Conservation (phyloP, 768 basidiomycete species). For the Suillus hirtellus region DNA sequence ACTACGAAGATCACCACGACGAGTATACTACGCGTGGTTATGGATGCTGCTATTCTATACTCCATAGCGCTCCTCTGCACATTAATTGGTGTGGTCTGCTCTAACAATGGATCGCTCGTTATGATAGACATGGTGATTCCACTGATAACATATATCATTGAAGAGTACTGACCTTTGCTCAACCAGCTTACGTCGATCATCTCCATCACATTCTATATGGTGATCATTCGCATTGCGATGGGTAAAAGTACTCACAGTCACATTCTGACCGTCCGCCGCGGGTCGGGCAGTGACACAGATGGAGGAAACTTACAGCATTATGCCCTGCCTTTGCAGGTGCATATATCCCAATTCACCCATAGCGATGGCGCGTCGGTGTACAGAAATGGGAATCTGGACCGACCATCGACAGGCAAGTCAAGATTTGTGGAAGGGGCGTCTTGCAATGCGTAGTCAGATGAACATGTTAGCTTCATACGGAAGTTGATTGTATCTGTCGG, state of each 20-base stretch:
- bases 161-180: too few relatives aligned
- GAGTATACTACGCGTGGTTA: slow-evolving; percentile 30
- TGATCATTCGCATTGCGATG: too few relatives aligned
- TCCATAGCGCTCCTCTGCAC: slow-evolving; percentile 35
- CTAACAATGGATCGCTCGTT: slow-evolving; percentile 19
- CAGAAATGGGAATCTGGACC: neutral
- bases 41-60: slow-evolving; percentile 41
- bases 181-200: too few relatives aligned
- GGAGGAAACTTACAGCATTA: neutral
- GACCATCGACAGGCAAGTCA: neutral
- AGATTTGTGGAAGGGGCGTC: neutral
- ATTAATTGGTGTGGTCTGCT: slow-evolving; percentile 29
- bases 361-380: neutral
- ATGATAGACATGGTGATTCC: too few relatives aligned
- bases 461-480: neutral
- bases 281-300: neutral
- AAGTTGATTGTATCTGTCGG: neutral
- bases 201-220: too few relatives aligned
- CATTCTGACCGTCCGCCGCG: neutral
- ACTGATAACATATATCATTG: too few relatives aligned
- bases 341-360: slow-evolving; percentile 4
- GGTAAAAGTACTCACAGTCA: neutral
- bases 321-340: slow-evolving; percentile 11
- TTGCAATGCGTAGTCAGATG: neutral
- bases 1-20: neutral